Evolutionary conservation across 2,329 filamentous ascomycete species (phyloP), one percentile per base, ranked within the genome.

Genomic region (Purpureocillium takamizusanense): DNA sequence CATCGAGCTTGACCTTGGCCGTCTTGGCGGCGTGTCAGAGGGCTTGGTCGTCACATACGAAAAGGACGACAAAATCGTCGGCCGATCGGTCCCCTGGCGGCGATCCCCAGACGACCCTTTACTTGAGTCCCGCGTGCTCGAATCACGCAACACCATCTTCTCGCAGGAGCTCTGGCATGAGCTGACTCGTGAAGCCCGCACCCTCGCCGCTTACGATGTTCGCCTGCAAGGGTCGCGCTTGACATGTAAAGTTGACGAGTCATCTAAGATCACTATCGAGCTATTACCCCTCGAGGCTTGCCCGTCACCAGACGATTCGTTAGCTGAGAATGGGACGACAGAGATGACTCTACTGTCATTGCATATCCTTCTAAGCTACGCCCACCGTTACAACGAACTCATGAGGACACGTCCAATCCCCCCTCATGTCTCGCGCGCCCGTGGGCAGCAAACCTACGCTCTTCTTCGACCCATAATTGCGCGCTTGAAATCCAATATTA

Each of bases 141-240:
- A 85, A 49, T 83, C 86, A 3, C 74, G 86, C 40, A 83, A 92
- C 57, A 86, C 83, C 36, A 70, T 90, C 15, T 88, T 86, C 50
- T 79, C 85, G 21, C 81, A 89, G 53, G 92, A 98, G 55, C 65
- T 98, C 2, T 95, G 88, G 73, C 81, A 94, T 49, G 92, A 98
- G 60, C 69, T 97, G 42, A 81, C 82, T 37, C 75, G 86, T 14
- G 92, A 98, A 61, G 80, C 84, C 1, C 81, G 88, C 13, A 72
- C 72, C 0, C 67, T 95, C 16, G 71, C 81, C 3, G 78, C 80
- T 10, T 80, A 85, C 43, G 77, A 81, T 9, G 81, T 95, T 11
- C 73, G 72, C 18, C 73, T 80, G 12, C 70, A 76, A 28, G 77
- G 72, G 12, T 65, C 74, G 18, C 62, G 69, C 3, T 67, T 87